These are phyloP conservation scores for Trichoderma sp. DNA, from an alignment of 2,329 filamentous ascomycete genomes.

Conservation along the genomic window DNA sequence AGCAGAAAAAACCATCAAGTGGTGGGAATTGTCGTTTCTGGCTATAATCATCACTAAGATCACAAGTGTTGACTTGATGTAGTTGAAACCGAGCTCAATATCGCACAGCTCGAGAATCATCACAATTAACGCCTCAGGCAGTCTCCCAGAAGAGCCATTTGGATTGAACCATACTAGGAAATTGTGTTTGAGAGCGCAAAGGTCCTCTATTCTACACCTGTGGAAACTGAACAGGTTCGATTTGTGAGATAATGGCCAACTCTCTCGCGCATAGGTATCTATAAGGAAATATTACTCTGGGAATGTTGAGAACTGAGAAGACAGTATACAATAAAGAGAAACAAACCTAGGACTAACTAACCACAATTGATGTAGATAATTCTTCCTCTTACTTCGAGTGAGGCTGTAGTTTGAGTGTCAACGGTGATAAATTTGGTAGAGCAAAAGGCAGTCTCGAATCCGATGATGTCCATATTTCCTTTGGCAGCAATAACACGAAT, in stretches of 20 bases:
- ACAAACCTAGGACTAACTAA: accelerated
- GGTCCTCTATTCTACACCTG: not conserved
- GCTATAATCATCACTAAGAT: not conserved
- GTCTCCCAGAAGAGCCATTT: not conserved
- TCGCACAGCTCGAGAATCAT: not conserved
- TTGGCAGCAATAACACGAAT: not conserved
- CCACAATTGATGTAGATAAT: not conserved
- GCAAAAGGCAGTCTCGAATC: not conserved
- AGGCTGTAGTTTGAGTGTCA: not conserved
- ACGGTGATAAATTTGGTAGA: not conserved
- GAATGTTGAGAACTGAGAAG: not conserved
- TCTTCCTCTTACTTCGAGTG: not conserved
- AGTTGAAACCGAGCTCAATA: not conserved
- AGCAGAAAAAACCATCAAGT: too few species aligned
- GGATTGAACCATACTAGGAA: accelerated
- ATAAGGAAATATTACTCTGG: not conserved
- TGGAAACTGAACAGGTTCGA: not conserved
- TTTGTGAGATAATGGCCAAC: not conserved
- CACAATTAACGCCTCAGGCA: not conserved
- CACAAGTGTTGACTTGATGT: not conserved
- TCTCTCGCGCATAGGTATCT: not conserved
- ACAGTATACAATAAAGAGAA: not conserved
- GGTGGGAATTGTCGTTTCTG: too few species aligned
- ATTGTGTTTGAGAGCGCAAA: not conserved
- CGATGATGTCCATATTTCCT: not conserved